Conservation (phyloP, 257 asterid species). For the Solanum acaule region DNA sequence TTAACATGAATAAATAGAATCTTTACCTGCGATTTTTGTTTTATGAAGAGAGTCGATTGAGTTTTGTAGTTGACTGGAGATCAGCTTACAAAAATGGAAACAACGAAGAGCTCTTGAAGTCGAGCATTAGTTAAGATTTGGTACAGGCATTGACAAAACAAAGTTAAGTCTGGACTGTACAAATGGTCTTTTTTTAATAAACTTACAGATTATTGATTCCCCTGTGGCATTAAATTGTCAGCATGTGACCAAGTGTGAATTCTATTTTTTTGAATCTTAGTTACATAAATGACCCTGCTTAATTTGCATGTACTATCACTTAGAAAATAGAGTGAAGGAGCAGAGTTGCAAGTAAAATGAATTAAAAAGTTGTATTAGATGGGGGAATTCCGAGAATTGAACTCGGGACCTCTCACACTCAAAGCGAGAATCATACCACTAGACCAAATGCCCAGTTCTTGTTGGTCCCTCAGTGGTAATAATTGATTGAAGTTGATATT, state of each 20-base stretch:
- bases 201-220: background rate
- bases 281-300: background rate
- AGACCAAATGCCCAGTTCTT: constrained; percentile 57
- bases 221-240: background rate
- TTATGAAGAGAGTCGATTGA: background rate
- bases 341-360: background rate
- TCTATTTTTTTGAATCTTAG: background rate
- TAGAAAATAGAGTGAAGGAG: background rate
- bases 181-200: background rate
- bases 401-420: constrained; percentile 90
- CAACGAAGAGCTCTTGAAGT: background rate
- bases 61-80: background rate
- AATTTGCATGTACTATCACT: background rate
- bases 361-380: too few relatives aligned
- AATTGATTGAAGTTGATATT: too few relatives aligned
- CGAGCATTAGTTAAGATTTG: background rate
- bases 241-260: background rate
- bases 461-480: too few relatives aligned
- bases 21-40: background rate
- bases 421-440: constrained; percentile 78
- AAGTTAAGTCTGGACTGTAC: background rate
- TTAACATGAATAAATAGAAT: background rate
- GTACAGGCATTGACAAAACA: background rate
- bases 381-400: constrained; percentile 57
- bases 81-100: background rate